Evolutionary conservation across 2,329 filamentous ascomycete genomes (phyloP).

Genomic region (Penicillium sp.): DNA sequence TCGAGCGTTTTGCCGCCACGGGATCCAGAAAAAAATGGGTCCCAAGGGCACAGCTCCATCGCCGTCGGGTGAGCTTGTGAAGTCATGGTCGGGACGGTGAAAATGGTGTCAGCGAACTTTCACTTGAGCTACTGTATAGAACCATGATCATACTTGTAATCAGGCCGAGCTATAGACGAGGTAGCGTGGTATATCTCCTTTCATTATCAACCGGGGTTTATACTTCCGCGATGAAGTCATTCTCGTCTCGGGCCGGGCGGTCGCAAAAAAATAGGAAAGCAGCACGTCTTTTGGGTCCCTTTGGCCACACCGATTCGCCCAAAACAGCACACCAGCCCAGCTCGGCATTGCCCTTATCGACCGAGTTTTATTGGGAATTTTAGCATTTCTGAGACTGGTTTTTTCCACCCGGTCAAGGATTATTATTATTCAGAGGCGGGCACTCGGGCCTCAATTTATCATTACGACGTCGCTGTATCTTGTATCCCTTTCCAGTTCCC

Average conservation of each 20-base stretch:
- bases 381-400: not conserved
- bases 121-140: not conserved
- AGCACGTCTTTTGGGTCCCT: not conserved
- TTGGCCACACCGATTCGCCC: conserved; percentile 38
- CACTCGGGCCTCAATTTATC: not conserved
- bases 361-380: not conserved
- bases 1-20: not conserved
- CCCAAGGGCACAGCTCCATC: conserved; percentile 4
- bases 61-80: not conserved
- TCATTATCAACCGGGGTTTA: too few relatives aligned
- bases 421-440: not conserved
- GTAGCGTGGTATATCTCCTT: too few relatives aligned
- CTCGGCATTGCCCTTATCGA: conserved; percentile 17
- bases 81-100: not conserved
- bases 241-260: not conserved
- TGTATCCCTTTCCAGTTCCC: conserved; percentile 5
- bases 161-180: not conserved
- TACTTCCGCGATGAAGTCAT: not conserved
- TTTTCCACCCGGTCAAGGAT: not conserved
- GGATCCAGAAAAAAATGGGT: conserved; percentile 12
- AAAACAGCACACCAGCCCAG: conserved; percentile 30
- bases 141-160: not conserved
- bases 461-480: not conserved
- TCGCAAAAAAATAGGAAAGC: not conserved
- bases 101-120: not conserved